phyloP scores from a whole-genome alignment of 257 asterid species.

The Mentha longifolia region DNA sequence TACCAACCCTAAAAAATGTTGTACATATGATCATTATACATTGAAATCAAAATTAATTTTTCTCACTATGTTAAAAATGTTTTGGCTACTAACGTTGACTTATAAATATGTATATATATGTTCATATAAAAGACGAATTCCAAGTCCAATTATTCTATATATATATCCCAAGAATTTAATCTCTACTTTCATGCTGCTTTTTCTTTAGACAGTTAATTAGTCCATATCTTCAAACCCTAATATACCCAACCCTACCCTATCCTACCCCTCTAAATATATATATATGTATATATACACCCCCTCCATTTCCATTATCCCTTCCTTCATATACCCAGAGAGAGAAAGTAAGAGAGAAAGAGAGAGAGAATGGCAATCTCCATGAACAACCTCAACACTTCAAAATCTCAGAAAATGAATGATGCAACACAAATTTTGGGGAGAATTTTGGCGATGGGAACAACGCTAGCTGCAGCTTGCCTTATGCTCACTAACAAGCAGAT shows the following conservation, averaged over 20 bases:
- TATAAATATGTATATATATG: too few species aligned
- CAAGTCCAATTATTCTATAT: neutral
- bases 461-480: conserved; percentile 54
- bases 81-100: neutral
- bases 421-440: conserved; percentile 41
- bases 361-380: conserved; percentile 10
- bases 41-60: too few species aligned
- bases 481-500: conserved; percentile 52
- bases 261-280: neutral
- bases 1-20: too few species aligned
- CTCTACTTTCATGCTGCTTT: conserved; percentile 10
- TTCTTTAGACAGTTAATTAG: conserved; percentile 22
- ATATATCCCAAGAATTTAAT: conserved; percentile 10
- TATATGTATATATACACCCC: neutral
- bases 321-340: neutral
- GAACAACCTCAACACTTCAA: conserved; percentile 4
- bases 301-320: neutral
- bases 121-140: too few species aligned
- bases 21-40: too few species aligned
- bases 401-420: conserved; percentile 28
- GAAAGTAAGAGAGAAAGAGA: neutral
- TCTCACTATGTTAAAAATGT: too few species aligned
- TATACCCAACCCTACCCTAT: neutral
- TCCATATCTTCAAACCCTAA: conserved; percentile 3
- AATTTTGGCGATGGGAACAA: conserved; percentile 40